Conservation (phyloP, 805 yeast species). For the Cephaloascus albidus region DNA sequence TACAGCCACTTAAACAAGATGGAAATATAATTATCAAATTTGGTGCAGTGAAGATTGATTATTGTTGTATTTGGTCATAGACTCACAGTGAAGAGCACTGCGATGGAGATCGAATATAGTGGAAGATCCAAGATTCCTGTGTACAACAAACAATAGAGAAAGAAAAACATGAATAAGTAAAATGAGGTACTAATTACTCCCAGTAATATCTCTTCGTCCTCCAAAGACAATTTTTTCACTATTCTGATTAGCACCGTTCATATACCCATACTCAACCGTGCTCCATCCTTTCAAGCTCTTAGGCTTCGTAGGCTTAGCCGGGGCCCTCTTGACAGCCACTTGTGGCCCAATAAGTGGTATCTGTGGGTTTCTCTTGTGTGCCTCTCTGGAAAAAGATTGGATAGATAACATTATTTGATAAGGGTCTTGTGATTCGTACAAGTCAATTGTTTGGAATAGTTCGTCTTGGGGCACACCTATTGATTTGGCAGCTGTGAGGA, state of each 20-base stretch:
- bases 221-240: constrained; percentile 49
- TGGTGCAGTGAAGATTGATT: too few relatives aligned
- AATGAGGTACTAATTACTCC: too few relatives aligned
- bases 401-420: constrained; percentile 70
- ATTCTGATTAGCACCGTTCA: constrained; percentile 46
- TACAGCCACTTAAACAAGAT: too few relatives aligned
- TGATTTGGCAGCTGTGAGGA: constrained; percentile 48
- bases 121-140: too few relatives aligned
- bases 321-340: constrained; percentile 32
- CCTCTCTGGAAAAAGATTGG: constrained; percentile 63
- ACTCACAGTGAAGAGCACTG: too few relatives aligned
- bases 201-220: constrained; percentile 33
- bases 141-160: too few relatives aligned
- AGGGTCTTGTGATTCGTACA: constrained; percentile 67
- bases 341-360: constrained; percentile 31
- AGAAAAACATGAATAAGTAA: too few relatives aligned
- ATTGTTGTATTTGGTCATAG: too few relatives aligned
- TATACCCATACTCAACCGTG: constrained; percentile 49
- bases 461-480: constrained; percentile 77
- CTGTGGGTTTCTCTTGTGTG: constrained; percentile 30
- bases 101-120: too few relatives aligned
- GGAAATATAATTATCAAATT: too few relatives aligned
- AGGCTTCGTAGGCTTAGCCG: constrained; percentile 50
- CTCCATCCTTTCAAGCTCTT: constrained; percentile 43
- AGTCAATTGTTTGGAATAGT: constrained; percentile 68